Conservation (phyloP, 495 filamentous ascomycete species). For the Viridothelium virens region DNA sequence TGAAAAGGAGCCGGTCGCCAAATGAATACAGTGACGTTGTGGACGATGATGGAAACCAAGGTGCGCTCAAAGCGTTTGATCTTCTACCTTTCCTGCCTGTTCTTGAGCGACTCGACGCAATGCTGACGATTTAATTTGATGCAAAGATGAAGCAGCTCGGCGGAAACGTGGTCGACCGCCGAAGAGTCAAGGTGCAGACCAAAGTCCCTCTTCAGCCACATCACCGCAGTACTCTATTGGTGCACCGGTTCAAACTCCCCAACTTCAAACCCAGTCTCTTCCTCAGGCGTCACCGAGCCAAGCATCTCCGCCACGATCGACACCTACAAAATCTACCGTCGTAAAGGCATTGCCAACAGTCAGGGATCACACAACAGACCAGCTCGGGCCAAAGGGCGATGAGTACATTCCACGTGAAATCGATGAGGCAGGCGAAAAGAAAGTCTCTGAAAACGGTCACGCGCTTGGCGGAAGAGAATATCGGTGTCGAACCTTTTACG, state of each 20-base stretch:
- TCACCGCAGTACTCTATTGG: constrained; percentile 40
- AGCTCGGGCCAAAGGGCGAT: constrained; percentile 83
- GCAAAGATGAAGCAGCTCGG: constrained; percentile 16
- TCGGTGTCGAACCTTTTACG: constrained; percentile 85
- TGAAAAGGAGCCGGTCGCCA: constrained; percentile 91
- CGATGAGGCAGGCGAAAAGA: constrained; percentile 88
- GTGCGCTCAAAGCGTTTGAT: constrained; percentile 50
- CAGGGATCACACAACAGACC: constrained; percentile 94
- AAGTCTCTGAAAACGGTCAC: constrained; percentile 77
- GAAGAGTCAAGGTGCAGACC: constrained; percentile 38
- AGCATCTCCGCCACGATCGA: constrained; percentile 70
- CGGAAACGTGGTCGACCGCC: constrained; percentile 84
- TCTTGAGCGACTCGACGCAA: not conserved
- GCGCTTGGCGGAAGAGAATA: constrained; percentile 78
- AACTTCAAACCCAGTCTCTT: constrained; percentile 61
- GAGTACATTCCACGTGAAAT: constrained; percentile 93
- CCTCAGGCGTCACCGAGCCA: constrained; percentile 61
- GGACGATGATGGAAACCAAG: constrained; percentile 63
- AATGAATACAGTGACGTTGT: constrained; percentile 64
- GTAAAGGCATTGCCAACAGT: constrained; percentile 95
- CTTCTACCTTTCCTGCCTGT: constrained; percentile 8
- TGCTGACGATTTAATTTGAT: not conserved
- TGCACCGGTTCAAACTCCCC: constrained; percentile 63
- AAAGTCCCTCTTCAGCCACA: constrained; percentile 19
- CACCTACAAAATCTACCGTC: constrained; percentile 75